These are phyloP conservation scores for Populus trichocarpa DNA, from an alignment of 441 rosid genomes.

Conservation along the genomic window DNA sequence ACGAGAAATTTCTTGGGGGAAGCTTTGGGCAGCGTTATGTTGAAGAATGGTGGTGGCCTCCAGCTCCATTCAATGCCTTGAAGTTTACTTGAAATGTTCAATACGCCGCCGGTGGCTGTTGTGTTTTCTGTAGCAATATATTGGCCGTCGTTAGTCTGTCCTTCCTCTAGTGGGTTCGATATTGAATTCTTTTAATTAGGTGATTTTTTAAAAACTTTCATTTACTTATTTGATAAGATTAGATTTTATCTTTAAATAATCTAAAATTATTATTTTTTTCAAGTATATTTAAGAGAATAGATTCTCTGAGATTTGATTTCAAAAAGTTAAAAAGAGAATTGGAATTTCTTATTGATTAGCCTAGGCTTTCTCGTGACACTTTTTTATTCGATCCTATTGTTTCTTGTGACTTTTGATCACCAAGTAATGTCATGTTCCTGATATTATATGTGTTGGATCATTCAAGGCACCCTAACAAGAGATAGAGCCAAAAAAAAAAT, in stretches of 20 bases:
- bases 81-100: not conserved
- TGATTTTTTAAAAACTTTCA: too few species aligned
- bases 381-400: not conserved
- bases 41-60: not conserved
- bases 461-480: too few species aligned
- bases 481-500: too few species aligned
- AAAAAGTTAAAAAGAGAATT: not conserved
- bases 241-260: too few species aligned
- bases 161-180: not conserved
- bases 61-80: not conserved
- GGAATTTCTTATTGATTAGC: not conserved
- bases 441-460: too few species aligned
- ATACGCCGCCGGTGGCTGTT: not conserved
- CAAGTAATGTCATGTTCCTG: too few species aligned
- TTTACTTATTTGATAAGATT: too few species aligned
- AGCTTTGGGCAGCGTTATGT: not conserved
- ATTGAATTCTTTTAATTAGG: not conserved
- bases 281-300: not conserved
- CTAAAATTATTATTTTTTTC: too few species aligned
- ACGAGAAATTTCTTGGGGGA: not conserved
- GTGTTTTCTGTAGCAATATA: not conserved
- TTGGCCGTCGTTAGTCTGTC: not conserved
- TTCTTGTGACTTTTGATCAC: not conserved
- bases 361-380: not conserved
- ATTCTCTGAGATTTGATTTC: not conserved